phyloP scores from a whole-genome alignment of 2,329 filamentous ascomycete species.

The Fusarium bulbicola region DNA sequence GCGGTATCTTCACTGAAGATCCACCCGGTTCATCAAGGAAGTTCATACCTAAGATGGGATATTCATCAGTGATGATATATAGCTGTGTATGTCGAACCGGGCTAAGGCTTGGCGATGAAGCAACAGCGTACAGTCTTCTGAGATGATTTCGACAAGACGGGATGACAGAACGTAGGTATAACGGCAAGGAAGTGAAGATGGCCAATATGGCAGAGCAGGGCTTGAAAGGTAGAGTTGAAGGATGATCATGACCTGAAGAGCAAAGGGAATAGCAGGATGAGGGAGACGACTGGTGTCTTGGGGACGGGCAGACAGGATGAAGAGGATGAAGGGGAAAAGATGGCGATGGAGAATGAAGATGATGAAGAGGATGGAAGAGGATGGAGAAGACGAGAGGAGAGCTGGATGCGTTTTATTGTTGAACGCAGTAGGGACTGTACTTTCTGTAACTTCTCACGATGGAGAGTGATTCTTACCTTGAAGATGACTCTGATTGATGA shows the following conservation, averaged over 20 bases:
- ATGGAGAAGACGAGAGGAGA: background rate
- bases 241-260: background rate
- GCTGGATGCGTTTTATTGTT: background rate
- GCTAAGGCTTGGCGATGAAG: conserved; percentile 2
- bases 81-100: background rate
- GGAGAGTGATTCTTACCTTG: background rate
- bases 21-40: background rate
- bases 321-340: background rate
- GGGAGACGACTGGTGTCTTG: background rate
- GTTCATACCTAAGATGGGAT: background rate
- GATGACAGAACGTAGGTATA: background rate
- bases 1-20: background rate
- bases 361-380: background rate
- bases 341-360: too few species aligned
- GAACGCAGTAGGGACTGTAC: background rate
- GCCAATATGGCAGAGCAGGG: background rate
- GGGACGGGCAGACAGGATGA: background rate
- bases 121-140: conserved; percentile 3
- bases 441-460: background rate
- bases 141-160: background rate
- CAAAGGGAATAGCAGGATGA: background rate
- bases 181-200: background rate
- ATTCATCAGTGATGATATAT: conserved; percentile 5
- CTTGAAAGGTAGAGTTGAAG: background rate
- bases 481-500: background rate